Base-by-base conservation (phyloP, 371 early-diverging fungal genomes). In the Nematocida sp. region DNA sequence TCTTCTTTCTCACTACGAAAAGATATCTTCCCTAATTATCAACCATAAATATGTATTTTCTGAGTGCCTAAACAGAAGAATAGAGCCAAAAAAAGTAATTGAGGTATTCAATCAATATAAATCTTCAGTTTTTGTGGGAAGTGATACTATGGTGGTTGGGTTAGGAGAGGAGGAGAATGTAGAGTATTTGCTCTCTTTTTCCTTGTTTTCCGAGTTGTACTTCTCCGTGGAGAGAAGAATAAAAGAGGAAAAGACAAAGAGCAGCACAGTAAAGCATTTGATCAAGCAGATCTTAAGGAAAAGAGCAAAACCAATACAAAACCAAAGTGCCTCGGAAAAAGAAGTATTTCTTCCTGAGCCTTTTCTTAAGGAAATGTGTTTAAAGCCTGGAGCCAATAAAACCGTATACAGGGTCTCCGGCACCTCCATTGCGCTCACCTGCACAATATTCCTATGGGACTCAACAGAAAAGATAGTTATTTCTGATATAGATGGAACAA, bases 401-500 rank as follows among this genome's bases (percentile, higher is more conserved):
- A 84, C 93, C 33, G 86, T 90, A 7, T 97, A 94, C 81, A 87
- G 91, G 0, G 92, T 96, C 1, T 77, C 79, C 25, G 83, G 83
- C 0, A 61, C 77, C 83, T 86, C 38, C 86, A 90, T 26, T 84
- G 86, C 28, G 86, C 88, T 79, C 87, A 89, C 78, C 88, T 90
- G 65, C 88, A 88, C 20, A 88, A 92, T 32, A 20, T 97, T 91
- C 81, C 86, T 92, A 30, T 96, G 93, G 92, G 85, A 89, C 39
- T 80, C 88, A 69, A 87, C 88, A 76, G 88, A 89, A 45, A 87
- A 91, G 61, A 87, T 98, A 33, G 93, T 98, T 28, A 91, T 98
- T 59, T 92, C 93, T 0, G 98, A 98, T 82, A 92, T 98, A 75
- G 98, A 98, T 82, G 98, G 98, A 47, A 98, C 98, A 0, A 95